These are phyloP conservation scores for Pythium brassicae DNA, from an alignment of 352 stramenopile genomes.

Conservation along the genomic window DNA sequence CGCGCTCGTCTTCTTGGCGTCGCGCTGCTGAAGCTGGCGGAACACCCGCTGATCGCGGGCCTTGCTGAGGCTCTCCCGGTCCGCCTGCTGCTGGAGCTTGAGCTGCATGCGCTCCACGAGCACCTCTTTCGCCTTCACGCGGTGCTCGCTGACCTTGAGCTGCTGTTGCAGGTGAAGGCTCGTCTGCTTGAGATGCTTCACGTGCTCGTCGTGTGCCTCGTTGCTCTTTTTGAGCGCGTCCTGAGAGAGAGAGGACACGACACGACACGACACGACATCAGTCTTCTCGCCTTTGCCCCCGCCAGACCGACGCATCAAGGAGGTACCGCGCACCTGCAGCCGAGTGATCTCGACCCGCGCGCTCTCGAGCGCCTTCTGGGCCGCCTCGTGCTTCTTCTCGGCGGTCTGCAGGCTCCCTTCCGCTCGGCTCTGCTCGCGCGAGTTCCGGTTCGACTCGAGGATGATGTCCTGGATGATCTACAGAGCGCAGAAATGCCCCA, in stretches of 20 bases:
- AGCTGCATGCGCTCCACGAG: constrained; percentile 76
- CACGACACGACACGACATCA: no score
- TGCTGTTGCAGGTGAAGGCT: constrained; percentile 74
- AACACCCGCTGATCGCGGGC: constrained; percentile 55
- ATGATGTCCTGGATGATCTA: constrained; percentile 79
- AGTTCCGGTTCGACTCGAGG: constrained; percentile 58
- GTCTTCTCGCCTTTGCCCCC: no score
- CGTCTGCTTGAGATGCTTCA: constrained; percentile 60
- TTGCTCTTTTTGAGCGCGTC: constrained; percentile 38
- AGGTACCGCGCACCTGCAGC: constrained; percentile 37
- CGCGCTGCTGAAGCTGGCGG: constrained; percentile 57
- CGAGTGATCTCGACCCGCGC: constrained; percentile 49
- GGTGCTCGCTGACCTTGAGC: constrained; percentile 82
- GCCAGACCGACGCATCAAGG: background rate
- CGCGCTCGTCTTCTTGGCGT: constrained; percentile 46
- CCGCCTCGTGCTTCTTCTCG: constrained; percentile 50
- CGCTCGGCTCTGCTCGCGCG: constrained; percentile 39
- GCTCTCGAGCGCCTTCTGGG: constrained; percentile 34
- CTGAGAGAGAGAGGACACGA: constrained; percentile 18
- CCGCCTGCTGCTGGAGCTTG: constrained; percentile 75
- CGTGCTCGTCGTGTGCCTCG: constrained; percentile 38
- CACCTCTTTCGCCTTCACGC: constrained; percentile 84
- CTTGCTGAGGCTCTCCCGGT: constrained; percentile 67
- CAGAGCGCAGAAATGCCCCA: background rate
- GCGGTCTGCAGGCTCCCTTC: constrained; percentile 38